Base-by-base conservation (phyloP, 108 stramenopile genomes). In the Stephanodiscus minutulus region DNA sequence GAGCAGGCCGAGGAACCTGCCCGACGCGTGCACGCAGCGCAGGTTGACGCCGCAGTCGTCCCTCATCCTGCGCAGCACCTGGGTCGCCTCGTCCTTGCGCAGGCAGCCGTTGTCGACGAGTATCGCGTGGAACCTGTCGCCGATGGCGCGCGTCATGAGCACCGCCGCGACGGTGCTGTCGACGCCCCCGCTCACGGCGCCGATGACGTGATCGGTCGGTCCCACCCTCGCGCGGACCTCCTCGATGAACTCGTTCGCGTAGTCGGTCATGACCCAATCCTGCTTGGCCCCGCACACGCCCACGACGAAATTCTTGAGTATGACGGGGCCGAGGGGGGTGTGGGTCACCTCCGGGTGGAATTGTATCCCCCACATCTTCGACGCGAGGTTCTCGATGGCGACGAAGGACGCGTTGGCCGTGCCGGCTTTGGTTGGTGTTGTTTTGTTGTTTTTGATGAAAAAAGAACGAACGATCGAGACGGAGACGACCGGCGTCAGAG, bases 281-380 rank as follows among this genome's bases (percentile, higher is more conserved):
- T 76, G 83, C 41, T 90, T 88, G 17, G 94, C 92, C 24, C 86
- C 85, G 47, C 96, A 92, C 68, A 98, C 89, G 43, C 78, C 84
- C 22, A 98, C 83, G 58, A 91, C 90, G 68, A 99, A 99, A 72
- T 96, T 96, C 41, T 85, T 67, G 44, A 98, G 83, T 57, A 99
- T 86, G 21, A 74, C 79, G 53, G 78, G 83, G 21, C 99, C 99
- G 28, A 83, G 47, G 1, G 90, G 89, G 37, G 97, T 93, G 72
- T 98, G 99, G 44, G 97, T 97, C 15, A 98, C 98, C 79, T 99
- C 99, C 3, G 99, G 99, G 71, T 99, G 99, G 76, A 99, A 98
- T 74, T 99, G 98, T 28, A 98, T 61, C 9, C 98, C 98, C 90
- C 93, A 99, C 87, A 95, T 92, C 54, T 75, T 72, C 56, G 73